Percentiles rank a stretch among this genome's conserved stretches.
Evolutionary conservation across 2,329 filamentous ascomycete species (phyloP).

Genomic region (Colletotrichum lupini): DNA sequence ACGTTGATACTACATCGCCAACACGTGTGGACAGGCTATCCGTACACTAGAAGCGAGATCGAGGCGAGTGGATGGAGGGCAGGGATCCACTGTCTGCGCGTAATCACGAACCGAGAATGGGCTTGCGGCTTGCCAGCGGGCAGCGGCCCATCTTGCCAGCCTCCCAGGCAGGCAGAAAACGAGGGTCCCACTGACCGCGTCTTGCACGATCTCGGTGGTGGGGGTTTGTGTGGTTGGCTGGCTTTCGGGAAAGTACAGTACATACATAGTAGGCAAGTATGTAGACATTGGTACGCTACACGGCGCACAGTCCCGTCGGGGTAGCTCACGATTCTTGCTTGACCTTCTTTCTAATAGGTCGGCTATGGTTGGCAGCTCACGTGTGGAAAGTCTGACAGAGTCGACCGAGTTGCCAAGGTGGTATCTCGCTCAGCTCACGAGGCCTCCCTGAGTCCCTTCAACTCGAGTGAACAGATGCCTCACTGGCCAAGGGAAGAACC

Average conservation of each 20-base stretch:
- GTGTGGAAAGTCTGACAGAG: background rate
- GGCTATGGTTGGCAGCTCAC: background rate
- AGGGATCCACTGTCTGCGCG: constrained; percentile 17
- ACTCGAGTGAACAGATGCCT: background rate
- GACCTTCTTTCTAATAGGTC: background rate
- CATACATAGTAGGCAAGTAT: background rate
- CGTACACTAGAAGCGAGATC: background rate
- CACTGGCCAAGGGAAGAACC: background rate
- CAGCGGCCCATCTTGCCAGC: constrained; percentile 4
- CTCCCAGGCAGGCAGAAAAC: constrained; percentile 13
- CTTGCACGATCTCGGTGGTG: constrained; percentile 21
- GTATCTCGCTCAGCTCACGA: background rate
- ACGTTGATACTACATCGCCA: background rate
- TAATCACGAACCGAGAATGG: constrained; percentile 9
- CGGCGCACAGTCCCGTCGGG: no score
- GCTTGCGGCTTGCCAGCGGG: background rate
- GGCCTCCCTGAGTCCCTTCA: no score
- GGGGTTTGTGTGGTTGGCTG: constrained; percentile 14
- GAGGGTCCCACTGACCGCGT: constrained; percentile 23
- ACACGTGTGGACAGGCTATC: background rate
- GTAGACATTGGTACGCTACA: background rate
- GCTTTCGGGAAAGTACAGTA: background rate
- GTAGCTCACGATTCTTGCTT: background rate
- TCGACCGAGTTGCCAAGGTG: background rate
- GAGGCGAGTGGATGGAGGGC: background rate